These are phyloP conservation scores for Entelexis paramagnoliae DNA, from an alignment of 1,139 yeast species.

Conservation along the genomic window DNA sequence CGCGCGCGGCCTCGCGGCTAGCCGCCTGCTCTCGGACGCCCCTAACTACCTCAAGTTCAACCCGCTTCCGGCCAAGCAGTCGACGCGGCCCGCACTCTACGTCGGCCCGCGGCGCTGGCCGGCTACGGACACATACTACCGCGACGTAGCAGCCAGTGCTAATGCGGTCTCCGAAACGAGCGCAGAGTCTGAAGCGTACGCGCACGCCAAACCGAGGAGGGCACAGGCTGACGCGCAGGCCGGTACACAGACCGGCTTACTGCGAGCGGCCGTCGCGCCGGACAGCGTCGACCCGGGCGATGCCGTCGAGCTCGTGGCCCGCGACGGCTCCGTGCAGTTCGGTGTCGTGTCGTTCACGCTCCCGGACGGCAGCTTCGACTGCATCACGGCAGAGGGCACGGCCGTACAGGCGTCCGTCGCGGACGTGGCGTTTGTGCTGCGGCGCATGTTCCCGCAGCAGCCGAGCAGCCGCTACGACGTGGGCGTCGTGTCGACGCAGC, in stretches of 20 bases:
- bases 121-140: constrained; percentile 19
- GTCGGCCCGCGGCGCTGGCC: constrained; percentile 19
- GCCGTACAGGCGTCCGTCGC: neutral
- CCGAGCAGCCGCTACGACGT: constrained; percentile 7
- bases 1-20: neutral
- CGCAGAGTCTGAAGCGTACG: no score
- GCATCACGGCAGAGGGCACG: constrained; percentile 11
- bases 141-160: constrained; percentile 1
- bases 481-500: neutral
- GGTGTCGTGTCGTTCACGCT: constrained; percentile 23
- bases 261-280: constrained; percentile 11
- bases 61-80: constrained; percentile 18
- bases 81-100: constrained; percentile 12
- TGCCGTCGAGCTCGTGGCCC: constrained; percentile 18
- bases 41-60: constrained; percentile 18
- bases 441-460: constrained; percentile 11
- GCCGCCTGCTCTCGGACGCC: constrained; percentile 1
- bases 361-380: constrained; percentile 19
- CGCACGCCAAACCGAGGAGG: no score
- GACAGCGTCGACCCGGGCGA: constrained; percentile 21
- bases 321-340: constrained; percentile 16
- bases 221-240: no score
- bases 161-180: no score
- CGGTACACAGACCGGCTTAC: no score
- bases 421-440: constrained; percentile 17